Conservation (phyloP, 306 rosid genomes). For the Cucurbita pepo region DNA sequence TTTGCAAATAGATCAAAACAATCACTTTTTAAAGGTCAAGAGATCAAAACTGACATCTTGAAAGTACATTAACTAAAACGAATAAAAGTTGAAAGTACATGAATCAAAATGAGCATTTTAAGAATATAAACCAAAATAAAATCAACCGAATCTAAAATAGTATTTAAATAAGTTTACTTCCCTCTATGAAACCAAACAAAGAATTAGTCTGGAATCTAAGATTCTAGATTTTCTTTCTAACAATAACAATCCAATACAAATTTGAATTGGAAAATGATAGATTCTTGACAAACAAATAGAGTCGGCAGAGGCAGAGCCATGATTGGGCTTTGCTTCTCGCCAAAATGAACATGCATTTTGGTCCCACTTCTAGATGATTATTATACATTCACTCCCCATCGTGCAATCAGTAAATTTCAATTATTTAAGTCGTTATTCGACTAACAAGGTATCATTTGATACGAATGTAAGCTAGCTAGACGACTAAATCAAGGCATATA, state of each 20-base stretch:
- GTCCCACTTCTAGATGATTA: background rate
- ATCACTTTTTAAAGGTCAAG: too few species aligned
- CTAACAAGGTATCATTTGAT: background rate
- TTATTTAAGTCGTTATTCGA: background rate
- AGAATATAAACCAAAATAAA: too few species aligned
- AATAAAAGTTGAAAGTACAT: too few species aligned
- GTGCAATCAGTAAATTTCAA: background rate
- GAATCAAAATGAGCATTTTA: too few species aligned
- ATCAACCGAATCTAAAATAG: too few species aligned
- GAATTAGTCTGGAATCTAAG: background rate
- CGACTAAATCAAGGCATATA: too few species aligned
- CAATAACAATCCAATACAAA: background rate
- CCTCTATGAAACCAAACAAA: background rate
- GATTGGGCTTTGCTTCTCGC: background rate
- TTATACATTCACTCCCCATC: background rate
- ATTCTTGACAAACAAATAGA: background rate
- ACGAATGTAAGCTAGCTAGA: too few species aligned
- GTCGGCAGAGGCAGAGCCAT: background rate
- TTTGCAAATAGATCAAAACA: background rate
- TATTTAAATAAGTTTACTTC: too few species aligned
- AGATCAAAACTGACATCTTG: too few species aligned
- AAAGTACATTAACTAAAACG: background rate
- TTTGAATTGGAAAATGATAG: background rate
- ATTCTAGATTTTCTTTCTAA: background rate
- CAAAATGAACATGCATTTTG: background rate